These are phyloP conservation scores for Flammula alnicola DNA, from an alignment of 1,284 basidiomycete species.

Conservation along the genomic window DNA sequence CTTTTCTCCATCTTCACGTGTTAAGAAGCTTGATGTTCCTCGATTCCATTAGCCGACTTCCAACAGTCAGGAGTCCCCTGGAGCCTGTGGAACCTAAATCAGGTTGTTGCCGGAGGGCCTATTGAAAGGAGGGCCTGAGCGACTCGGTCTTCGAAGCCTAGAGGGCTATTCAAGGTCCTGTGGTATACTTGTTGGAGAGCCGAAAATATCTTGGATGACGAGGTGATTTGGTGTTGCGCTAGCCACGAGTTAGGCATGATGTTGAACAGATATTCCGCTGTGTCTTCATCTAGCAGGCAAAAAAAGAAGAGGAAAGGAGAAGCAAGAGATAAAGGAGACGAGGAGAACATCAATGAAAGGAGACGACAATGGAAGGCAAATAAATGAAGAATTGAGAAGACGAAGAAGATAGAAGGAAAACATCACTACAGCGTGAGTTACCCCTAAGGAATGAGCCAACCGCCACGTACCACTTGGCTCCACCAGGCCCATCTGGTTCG, in stretches of 20 bases:
- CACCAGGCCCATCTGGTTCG: conserved; percentile 29
- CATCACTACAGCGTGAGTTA: conserved; percentile 23
- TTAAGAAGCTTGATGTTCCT: conserved; percentile 11
- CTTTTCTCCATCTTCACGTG: not conserved
- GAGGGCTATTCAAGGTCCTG: conserved; percentile 26
- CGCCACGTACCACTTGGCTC: conserved; percentile 66
- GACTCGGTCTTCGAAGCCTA: conserved; percentile 49
- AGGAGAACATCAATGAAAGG: too few relatives aligned
- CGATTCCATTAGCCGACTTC: conserved; percentile 10
- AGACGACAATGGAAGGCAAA: conserved; percentile 20
- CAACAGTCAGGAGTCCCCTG: conserved; percentile 7
- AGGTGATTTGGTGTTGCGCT: conserved; percentile 30
- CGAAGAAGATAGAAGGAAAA: conserved; percentile 11
- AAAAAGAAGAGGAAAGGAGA: conserved; percentile 19
- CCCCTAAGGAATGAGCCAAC: conserved; percentile 16
- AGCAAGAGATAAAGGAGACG: too few relatives aligned
- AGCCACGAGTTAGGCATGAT: conserved; percentile 41
- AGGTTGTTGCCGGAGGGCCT: conserved; percentile 29
- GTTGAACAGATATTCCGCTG: conserved; percentile 53
- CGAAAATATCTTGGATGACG: conserved; percentile 35
- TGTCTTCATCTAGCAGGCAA: conserved; percentile 64
- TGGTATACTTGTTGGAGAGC: conserved; percentile 43
- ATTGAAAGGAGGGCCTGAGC: conserved; percentile 38
- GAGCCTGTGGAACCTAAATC: conserved; percentile 15
- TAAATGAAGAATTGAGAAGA: conserved; percentile 14